Evolutionary conservation across 176 grass and related monocot genomes (phyloP).

Genomic region (Cocos nucifera): DNA sequence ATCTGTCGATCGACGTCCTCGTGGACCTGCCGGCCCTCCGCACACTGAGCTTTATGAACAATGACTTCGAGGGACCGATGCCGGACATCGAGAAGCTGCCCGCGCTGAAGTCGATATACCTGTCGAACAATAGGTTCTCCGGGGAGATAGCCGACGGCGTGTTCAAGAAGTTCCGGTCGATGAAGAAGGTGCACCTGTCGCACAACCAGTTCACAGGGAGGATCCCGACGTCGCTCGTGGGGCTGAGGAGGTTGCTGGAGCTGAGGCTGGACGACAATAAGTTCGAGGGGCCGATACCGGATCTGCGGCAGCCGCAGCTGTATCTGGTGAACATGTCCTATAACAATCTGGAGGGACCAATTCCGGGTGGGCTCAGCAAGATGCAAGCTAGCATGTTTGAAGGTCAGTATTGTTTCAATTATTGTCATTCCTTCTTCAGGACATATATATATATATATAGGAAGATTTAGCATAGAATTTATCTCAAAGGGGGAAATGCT

Average conservation of each 20-base stretch:
- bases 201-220: constrained; percentile 47
- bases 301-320: constrained; percentile 28
- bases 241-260: constrained; percentile 16
- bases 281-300: constrained; percentile 43
- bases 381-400: constrained; percentile 24
- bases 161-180: constrained; percentile 31
- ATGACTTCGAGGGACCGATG: constrained; percentile 48
- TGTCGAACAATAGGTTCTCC: constrained; percentile 37
- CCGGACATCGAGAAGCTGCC: constrained; percentile 42
- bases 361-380: constrained; percentile 31
- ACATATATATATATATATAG: too few relatives aligned
- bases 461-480: too few relatives aligned
- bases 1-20: constrained; percentile 15
- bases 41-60: constrained; percentile 55
- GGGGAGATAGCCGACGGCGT: constrained; percentile 38
- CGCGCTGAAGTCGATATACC: constrained; percentile 41
- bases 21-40: constrained; percentile 34
- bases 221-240: constrained; percentile 47
- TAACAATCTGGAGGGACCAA: constrained; percentile 51
- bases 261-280: constrained; percentile 37
- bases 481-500: too few relatives aligned
- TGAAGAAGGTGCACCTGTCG: constrained; percentile 40
- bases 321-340: constrained; percentile 27
- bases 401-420: constrained; percentile 30
- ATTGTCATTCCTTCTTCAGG: not conserved